These are phyloP conservation scores for Beauveria medogensis DNA, from an alignment of 2,329 filamentous ascomycete species.

Conservation along the genomic window DNA sequence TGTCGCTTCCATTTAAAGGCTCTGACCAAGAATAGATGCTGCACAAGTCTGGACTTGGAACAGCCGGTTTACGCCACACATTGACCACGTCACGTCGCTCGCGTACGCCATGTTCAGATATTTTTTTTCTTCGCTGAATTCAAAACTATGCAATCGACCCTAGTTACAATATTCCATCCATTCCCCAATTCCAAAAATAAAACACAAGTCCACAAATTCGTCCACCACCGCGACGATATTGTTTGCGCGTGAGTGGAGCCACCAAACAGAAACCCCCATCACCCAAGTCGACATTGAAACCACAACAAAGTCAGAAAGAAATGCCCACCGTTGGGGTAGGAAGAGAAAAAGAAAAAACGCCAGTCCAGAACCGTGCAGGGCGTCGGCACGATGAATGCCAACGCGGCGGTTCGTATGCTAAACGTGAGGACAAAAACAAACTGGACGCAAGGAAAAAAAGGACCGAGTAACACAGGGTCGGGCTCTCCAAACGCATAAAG, in stretches of 20 bases:
- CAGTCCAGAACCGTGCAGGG: constrained; percentile 5
- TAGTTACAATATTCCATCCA: constrained; percentile 1
- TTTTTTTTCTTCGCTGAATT: not conserved
- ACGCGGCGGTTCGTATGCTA: constrained; percentile 12
- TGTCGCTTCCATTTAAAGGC: too few species aligned
- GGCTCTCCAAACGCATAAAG: not conserved
- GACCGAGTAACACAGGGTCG: not conserved
- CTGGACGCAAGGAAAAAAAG: not conserved
- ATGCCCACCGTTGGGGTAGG: not conserved
- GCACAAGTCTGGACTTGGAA: too few species aligned
- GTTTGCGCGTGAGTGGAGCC: not conserved
- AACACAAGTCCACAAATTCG: not conserved
- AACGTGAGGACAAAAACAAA: not conserved
- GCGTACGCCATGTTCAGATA: not conserved
- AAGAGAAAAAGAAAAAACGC: not conserved
- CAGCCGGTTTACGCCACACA: not conserved
- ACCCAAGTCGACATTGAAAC: not conserved
- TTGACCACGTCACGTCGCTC: not conserved
- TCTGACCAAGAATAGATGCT: too few species aligned
- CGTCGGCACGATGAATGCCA: not conserved
- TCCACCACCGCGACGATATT: not conserved
- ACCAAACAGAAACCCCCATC: not conserved
- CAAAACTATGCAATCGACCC: constrained; percentile 6
- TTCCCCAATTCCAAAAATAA: not conserved
- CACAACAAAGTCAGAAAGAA: not conserved